These are phyloP conservation scores for Solanum ossicruentum DNA, from an alignment of 257 asterid species.

Conservation along the genomic window DNA sequence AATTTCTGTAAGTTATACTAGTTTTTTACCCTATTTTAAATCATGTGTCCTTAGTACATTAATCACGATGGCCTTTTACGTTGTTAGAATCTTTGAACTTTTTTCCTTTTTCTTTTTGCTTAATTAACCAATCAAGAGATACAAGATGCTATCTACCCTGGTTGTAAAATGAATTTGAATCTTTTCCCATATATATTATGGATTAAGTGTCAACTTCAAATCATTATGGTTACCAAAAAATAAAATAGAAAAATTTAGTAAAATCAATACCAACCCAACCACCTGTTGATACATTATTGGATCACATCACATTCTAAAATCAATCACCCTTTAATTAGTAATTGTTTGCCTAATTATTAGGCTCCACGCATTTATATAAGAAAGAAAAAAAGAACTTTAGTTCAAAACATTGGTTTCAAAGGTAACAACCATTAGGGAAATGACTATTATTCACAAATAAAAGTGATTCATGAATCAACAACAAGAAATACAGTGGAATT, in stretches of 20 bases:
- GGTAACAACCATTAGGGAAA: not conserved
- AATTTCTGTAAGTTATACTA: too few relatives aligned
- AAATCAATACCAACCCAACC: not conserved
- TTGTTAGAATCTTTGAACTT: not conserved
- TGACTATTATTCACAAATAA: not conserved
- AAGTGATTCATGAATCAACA: too few relatives aligned
- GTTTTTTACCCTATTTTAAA: not conserved
- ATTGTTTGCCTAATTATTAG: conserved; percentile 23
- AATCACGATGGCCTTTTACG: not conserved
- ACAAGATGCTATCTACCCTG: not conserved
- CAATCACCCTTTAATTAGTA: not conserved
- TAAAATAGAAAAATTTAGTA: not conserved
- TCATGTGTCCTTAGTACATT: not conserved
- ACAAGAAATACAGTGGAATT: too few relatives aligned
- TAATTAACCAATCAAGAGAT: not conserved
- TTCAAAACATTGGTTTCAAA: not conserved
- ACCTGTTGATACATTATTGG: not conserved
- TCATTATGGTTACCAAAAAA: not conserved
- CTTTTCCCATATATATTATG: not conserved
- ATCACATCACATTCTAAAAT: not conserved
- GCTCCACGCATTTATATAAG: conserved; percentile 5
- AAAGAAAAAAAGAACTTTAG: not conserved
- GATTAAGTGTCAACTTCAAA: not conserved
- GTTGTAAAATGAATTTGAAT: not conserved
- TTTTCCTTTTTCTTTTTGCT: not conserved